phyloP scores from a whole-genome alignment of 176 grass and related monocot species.

The Eleusine indica region DNA sequence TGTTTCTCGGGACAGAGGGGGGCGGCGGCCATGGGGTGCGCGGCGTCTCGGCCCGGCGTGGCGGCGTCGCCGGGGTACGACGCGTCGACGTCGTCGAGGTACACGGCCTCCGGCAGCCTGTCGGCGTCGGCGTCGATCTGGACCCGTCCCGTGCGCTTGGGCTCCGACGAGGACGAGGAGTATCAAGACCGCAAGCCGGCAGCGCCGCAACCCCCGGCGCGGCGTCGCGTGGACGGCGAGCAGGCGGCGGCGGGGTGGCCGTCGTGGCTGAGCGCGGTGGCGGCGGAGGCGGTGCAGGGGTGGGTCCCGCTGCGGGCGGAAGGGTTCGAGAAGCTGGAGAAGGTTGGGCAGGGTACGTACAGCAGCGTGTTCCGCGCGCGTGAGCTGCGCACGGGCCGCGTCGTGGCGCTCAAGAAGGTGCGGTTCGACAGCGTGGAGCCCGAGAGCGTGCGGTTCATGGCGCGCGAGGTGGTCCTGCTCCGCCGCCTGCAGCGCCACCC shows the following conservation, averaged over 20 bases:
- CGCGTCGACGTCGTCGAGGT: constrained; percentile 11
- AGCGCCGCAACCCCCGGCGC: constrained; percentile 40
- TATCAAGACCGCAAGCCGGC: constrained; percentile 12
- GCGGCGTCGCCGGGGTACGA: constrained; percentile 58
- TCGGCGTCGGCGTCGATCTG: constrained; percentile 42
- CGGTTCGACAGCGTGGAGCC: constrained; percentile 69
- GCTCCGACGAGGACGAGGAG: background rate
- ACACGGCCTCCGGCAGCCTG: constrained; percentile 37
- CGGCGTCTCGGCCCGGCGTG: constrained; percentile 54
- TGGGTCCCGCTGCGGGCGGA: constrained; percentile 87
- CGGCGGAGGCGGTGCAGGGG: constrained; percentile 94
- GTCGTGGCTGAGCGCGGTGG: constrained; percentile 78
- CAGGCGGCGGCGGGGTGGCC: constrained; percentile 85
- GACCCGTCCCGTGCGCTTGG: constrained; percentile 45
- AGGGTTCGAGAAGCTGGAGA: constrained; percentile 88
- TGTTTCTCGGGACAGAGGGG: background rate
- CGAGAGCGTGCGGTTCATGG: constrained; percentile 69
- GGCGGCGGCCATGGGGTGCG: constrained; percentile 73
- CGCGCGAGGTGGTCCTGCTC: constrained; percentile 56
- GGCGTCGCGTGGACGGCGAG: constrained; percentile 60
- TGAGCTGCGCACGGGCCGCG: constrained; percentile 33
- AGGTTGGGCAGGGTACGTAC: constrained; percentile 66
- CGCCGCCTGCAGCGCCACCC: constrained; percentile 53
- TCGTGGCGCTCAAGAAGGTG: constrained; percentile 72
- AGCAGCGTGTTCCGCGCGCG: constrained; percentile 61